Conservation (phyloP, 352 stramenopile genomes). For the Peronospora tabacina region DNA sequence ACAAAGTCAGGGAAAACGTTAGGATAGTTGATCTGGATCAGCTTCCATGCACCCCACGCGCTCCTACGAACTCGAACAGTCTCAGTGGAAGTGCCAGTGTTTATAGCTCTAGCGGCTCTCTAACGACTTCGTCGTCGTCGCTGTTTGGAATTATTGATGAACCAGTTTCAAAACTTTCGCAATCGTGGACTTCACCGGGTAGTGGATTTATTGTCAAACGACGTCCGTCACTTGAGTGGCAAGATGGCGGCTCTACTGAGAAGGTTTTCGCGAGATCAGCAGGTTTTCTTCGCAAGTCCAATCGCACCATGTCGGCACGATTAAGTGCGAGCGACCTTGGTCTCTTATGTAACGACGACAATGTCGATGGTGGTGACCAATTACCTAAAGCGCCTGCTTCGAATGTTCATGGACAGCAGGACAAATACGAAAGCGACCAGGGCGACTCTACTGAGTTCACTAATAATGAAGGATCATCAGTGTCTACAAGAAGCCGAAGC, state of each 20-base stretch:
- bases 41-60: conserved; percentile 29
- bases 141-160: conserved; percentile 26
- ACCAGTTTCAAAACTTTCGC: conserved; percentile 13
- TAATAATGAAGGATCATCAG: conserved; percentile 3
- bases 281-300: conserved; percentile 55
- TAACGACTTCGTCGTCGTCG: conserved; percentile 24
- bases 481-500: conserved; percentile 29
- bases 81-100: conserved; percentile 17
- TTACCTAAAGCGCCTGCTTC: conserved; percentile 3
- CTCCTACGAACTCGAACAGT: conserved; percentile 5
- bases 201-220: conserved; percentile 14
- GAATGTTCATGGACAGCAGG: not conserved
- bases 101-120: conserved; percentile 25
- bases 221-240: conserved; percentile 37
- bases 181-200: conserved; percentile 16
- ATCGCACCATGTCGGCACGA: conserved; percentile 45
- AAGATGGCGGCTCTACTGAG: conserved; percentile 48
- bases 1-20: conserved; percentile 16
- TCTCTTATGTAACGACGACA: conserved; percentile 40
- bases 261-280: conserved; percentile 57
- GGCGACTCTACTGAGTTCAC: conserved; percentile 11
- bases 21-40: conserved; percentile 45
- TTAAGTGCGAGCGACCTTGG: conserved; percentile 76
- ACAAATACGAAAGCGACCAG: conserved; percentile 4
- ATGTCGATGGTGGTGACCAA: conserved; percentile 21